Evolutionary conservation across 257 asterid genomes (phyloP).

Genomic region (Penstemon barbatus): DNA sequence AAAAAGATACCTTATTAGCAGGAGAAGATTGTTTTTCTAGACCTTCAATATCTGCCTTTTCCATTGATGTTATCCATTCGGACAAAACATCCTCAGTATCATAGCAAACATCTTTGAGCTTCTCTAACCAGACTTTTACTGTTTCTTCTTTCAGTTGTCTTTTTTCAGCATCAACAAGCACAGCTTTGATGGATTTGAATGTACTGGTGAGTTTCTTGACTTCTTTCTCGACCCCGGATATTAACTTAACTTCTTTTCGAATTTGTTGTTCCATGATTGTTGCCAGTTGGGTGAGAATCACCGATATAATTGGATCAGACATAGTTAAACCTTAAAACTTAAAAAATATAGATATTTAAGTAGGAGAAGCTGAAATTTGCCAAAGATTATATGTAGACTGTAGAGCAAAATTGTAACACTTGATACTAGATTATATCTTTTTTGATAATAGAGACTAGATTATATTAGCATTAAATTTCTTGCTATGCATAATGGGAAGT

Average conservation of each 20-base stretch:
- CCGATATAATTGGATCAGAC: conserved; percentile 57
- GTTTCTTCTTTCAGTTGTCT: conserved; percentile 45
- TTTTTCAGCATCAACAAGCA: conserved; percentile 64
- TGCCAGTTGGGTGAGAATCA: conserved; percentile 47
- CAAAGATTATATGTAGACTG: conserved; percentile 6
- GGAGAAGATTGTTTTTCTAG: conserved; percentile 23
- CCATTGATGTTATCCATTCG: conserved; percentile 50
- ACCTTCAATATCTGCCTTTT: conserved; percentile 33
- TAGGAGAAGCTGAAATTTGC: neutral
- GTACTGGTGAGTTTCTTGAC: conserved; percentile 44
- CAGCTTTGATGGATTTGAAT: conserved; percentile 50
- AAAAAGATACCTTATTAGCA: conserved; percentile 45
- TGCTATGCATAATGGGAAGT: conserved; percentile 27
- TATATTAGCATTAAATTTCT: neutral
- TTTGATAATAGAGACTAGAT: neutral
- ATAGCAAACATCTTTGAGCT: conserved; percentile 50
- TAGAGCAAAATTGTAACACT: neutral
- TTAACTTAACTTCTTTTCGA: conserved; percentile 40
- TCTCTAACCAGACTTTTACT: conserved; percentile 51
- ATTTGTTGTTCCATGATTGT: conserved; percentile 47
- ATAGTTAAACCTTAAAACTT: too few species aligned
- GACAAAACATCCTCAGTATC: conserved; percentile 68
- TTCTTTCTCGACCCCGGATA: conserved; percentile 48
- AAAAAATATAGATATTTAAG: too few species aligned
- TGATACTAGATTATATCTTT: neutral